Conservation (phyloP, 1,284 basidiomycete genomes). For the Takashimella tepidaria region DNA sequence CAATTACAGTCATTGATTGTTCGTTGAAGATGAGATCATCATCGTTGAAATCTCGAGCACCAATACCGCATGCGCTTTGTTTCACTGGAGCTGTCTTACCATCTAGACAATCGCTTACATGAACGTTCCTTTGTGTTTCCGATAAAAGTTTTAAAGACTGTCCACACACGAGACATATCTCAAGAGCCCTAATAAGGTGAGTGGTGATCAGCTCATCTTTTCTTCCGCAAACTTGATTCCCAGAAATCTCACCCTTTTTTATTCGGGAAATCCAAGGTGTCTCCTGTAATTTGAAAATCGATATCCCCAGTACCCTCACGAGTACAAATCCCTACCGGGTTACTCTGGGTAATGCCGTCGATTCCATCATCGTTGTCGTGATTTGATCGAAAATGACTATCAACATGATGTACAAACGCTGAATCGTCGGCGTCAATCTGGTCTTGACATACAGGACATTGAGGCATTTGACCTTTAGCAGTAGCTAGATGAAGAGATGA, state of each 20-base stretch:
- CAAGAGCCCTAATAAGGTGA: no score
- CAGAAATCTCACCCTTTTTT: no score
- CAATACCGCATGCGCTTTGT: neutral
- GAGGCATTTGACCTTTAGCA: no score
- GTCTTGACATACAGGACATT: constrained; percentile 32
- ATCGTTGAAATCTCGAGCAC: neutral
- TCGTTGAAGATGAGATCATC: neutral
- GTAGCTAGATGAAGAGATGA: no score
- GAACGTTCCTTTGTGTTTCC: constrained; percentile 12
- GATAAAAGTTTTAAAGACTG: constrained; percentile 15
- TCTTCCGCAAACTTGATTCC: no score
- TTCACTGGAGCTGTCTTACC: constrained; percentile 10
- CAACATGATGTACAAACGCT: constrained; percentile 34
- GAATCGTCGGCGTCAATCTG: constrained; percentile 20
- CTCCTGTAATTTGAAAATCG: neutral
- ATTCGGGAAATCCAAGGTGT: neutral
- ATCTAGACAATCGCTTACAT: constrained; percentile 30
- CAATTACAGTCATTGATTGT: neutral
- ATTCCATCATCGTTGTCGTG: constrained; percentile 7
- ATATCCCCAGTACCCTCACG: neutral
- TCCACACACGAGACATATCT: constrained; percentile 28
- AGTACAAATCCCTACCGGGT: no score
- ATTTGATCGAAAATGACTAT: constrained; percentile 28
- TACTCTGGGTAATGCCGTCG: constrained; percentile 2
- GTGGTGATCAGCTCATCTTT: no score